Percentiles rank a stretch among this genome's conserved stretches.
Evolutionary conservation across 1,139 yeast species (phyloP).

Genomic region (Taphrina wiesneri): DNA sequence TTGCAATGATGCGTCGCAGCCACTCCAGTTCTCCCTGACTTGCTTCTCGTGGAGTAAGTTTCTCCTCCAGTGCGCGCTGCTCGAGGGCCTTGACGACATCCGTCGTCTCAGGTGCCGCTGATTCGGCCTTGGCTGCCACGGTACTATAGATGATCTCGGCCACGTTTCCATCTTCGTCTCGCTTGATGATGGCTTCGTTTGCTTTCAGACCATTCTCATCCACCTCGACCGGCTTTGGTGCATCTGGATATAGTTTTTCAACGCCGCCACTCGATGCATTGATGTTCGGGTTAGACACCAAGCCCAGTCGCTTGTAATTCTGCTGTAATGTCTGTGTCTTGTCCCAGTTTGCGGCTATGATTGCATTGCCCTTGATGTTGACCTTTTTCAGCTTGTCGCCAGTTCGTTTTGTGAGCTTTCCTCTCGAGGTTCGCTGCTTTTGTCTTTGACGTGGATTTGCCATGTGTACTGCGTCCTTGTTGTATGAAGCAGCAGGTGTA

Average conservation of each 20-base stretch:
- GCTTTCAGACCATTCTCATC: slow-evolving; percentile 49
- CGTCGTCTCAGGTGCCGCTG: background rate
- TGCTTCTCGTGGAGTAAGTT: slow-evolving; percentile 51
- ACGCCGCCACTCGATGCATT: slow-evolving; percentile 10
- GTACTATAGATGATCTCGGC: slow-evolving; percentile 71
- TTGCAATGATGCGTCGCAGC: slow-evolving; percentile 63
- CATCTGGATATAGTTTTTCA: slow-evolving; percentile 32
- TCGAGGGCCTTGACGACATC: slow-evolving; percentile 67
- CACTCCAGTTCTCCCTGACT: slow-evolving; percentile 76
- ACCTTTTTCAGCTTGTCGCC: slow-evolving; percentile 25
- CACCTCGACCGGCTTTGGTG: background rate
- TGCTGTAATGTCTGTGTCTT: slow-evolving; percentile 74
- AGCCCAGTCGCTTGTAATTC: slow-evolving; percentile 50
- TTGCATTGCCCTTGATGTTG: slow-evolving; percentile 55
- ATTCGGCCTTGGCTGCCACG: slow-evolving; percentile 39
- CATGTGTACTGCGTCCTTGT: slow-evolving; percentile 3
- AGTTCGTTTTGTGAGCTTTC: slow-evolving; percentile 22
- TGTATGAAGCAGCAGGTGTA: background rate
- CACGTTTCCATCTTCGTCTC: slow-evolving; percentile 73
- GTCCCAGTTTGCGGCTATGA: slow-evolving; percentile 91
- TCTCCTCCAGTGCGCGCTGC: slow-evolving; percentile 61
- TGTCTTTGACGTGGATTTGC: slow-evolving; percentile 35
- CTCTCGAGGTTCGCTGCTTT: slow-evolving; percentile 31
- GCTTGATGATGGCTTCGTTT: slow-evolving; percentile 75
- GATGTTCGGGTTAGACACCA: slow-evolving; percentile 14